Evolutionary conservation across 2,329 filamentous ascomycete genomes (phyloP), one percentile per base, ranked within the genome.

Genomic region (Scorias spongiosa): DNA sequence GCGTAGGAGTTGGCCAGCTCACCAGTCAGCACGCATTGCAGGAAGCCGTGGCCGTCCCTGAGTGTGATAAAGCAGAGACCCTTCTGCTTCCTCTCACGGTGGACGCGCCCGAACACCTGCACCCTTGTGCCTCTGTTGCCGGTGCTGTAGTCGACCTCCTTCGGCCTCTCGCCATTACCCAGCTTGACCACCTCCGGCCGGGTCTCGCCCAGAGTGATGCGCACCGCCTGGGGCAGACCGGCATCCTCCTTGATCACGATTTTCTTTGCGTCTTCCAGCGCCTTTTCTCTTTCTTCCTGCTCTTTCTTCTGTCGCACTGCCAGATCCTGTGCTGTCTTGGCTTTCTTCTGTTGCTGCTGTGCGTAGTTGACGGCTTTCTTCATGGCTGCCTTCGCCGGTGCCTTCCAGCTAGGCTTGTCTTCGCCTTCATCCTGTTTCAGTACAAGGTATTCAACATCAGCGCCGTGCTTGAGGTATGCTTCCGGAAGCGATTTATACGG

Each of bases 1-100:
- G 93, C 86, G 68, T 93, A 93, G n/a, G 84, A 89, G 71, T 86
- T 87, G 52, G 85, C 81, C 54, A 96, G 73, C 49, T 86, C 74
- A 45, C 87, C 87, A 2, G 78, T 75, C 52, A 95, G 69, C 49
- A 94, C 74, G 58, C 85, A 88, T 69, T 94, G 87, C 62, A 96
- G 71, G 57, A 80, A 80, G 43, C 83, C 84, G 57, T 88, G 84
- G 46, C 88, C 88, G 59, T 93, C 85, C 49, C 80, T 73, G 50
- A 94, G 69, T n/a, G 81, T 89, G 58, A 94, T 72, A 65, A 94
- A 95, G 44, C 86, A 80, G 50, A 85, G 76, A 58, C 84, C 80
- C 66, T 89, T 91, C 66, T 94, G 88, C 48, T 75, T 72, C 48
- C 85, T 76, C 62, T 88, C 68, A 46, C 84, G 77, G 66, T 93